phyloP scores from a whole-genome alignment of 371 early-diverging fungal genomes.

The Apophysomyces variabilis region DNA sequence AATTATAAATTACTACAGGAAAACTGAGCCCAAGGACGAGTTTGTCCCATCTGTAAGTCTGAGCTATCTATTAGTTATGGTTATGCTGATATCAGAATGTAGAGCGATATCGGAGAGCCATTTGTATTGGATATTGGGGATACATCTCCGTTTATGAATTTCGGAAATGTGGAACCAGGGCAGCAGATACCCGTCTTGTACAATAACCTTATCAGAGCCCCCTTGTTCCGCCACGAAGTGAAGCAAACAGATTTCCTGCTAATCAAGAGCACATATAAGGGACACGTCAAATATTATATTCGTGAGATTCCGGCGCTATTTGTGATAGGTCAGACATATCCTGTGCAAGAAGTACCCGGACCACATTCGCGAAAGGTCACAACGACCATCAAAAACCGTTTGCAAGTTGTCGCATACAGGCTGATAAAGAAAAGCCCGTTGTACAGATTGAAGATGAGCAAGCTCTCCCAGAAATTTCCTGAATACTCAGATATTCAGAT shows the following conservation, averaged over 20 bases:
- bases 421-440: conserved; percentile 81
- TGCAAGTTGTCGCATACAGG: conserved; percentile 92
- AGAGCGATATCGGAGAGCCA: conserved; percentile 83
- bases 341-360: conserved; percentile 95
- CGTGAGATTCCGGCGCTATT: conserved; percentile 87
- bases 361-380: conserved; percentile 98
- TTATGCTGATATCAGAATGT: background rate
- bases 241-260: conserved; percentile 86
- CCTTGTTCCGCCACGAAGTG: conserved; percentile 87
- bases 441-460: conserved; percentile 76
- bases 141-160: conserved; percentile 96
- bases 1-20: conserved; percentile 97
- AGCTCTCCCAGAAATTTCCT: conserved; percentile 80
- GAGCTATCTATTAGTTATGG: background rate
- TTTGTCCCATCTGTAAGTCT: conserved; percentile 67
- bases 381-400: conserved; percentile 88
- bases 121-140: conserved; percentile 94
- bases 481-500: conserved; percentile 87
- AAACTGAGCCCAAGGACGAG: conserved; percentile 84
- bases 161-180: conserved; percentile 96
- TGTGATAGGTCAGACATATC: conserved; percentile 98
- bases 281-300: conserved; percentile 79
- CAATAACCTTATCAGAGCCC: conserved; percentile 98
- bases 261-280: conserved; percentile 77
- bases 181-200: conserved; percentile 86